A percentile compares a stretch with the other conserved stretches of the same genome.
Evolutionary conservation across 208 protist genomes (phyloP).

Genomic region (Wallacemonas collosoma): DNA sequence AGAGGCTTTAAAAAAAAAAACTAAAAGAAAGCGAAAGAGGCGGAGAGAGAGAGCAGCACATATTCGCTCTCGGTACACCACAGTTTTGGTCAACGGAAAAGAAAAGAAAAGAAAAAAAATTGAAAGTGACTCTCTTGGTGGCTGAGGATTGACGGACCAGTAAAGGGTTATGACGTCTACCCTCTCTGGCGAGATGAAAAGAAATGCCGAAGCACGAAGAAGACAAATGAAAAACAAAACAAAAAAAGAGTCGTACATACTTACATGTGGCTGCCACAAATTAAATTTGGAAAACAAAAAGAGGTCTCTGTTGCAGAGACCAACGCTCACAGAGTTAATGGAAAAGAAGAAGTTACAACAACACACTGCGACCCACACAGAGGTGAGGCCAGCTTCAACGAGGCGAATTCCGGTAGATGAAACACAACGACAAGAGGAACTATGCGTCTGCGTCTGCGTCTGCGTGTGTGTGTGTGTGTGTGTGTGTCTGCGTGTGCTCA

Average conservation of each 20-base stretch:
- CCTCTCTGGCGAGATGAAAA: background rate
- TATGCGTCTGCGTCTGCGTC: background rate
- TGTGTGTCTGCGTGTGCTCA: background rate
- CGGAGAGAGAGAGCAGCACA: too few species aligned
- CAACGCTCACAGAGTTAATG: too few species aligned
- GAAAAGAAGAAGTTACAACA: too few species aligned
- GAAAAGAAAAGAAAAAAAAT: too few species aligned
- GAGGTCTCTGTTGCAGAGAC: too few species aligned
- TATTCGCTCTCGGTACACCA: too few species aligned
- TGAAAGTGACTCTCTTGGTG: background rate
- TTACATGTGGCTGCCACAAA: background rate
- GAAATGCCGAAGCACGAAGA: background rate
- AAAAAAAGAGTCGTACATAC: constrained; percentile 16
- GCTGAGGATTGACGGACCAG: constrained; percentile 2
- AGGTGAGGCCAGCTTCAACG: too few species aligned
- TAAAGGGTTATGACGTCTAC: background rate
- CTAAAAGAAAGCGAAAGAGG: background rate
- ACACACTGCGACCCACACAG: too few species aligned
- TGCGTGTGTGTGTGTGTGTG: background rate
- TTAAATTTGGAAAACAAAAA: constrained; percentile 11
- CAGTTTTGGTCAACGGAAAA: too few species aligned
- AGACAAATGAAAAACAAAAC: constrained; percentile 17
- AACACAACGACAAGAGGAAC: background rate
- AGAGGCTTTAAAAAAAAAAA: constrained; percentile 2
- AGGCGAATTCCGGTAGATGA: too few species aligned